Evolutionary conservation across 2,329 filamentous ascomycete species (phyloP).

Genomic region (Leptosphaerulina australis): DNA sequence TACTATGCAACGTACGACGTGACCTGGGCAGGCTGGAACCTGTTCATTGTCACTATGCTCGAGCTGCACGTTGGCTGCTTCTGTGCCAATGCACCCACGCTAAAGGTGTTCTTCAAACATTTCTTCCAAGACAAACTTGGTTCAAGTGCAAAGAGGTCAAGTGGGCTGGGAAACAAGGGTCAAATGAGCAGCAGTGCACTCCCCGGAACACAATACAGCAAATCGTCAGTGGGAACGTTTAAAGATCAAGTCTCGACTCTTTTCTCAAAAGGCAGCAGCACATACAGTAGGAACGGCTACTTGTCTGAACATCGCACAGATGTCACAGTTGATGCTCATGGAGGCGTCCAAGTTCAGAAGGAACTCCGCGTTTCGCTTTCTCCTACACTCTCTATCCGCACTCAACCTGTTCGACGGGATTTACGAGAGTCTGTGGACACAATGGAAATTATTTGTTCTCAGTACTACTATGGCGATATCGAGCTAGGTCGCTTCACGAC

Average conservation of each 20-base stretch:
- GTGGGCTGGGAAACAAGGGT: background rate
- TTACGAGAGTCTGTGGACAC: conserved; percentile 21
- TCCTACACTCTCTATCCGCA: conserved; percentile 1
- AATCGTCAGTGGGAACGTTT: conserved; percentile 7
- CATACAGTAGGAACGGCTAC: conserved; percentile 27
- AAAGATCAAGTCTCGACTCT: conserved; percentile 20
- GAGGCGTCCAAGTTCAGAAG: conserved; percentile 28
- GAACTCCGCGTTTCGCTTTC: conserved; percentile 23
- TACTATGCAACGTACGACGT: conserved; percentile 42
- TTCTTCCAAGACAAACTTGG: conserved; percentile 35
- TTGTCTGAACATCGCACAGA: conserved; percentile 30
- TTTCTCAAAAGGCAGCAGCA: conserved; percentile 11
- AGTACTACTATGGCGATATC: conserved; percentile 32
- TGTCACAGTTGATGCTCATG: conserved; percentile 29
- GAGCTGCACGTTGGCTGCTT: conserved; percentile 41
- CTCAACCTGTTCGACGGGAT: background rate
- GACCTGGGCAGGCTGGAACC: conserved; percentile 35
- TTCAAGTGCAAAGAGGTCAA: conserved; percentile 14
- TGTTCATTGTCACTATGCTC: conserved; percentile 29
- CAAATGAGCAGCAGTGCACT: background rate
- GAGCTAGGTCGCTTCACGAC: conserved; percentile 31
- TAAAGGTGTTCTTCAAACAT: conserved; percentile 44
- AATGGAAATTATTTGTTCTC: conserved; percentile 22
- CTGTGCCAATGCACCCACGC: conserved; percentile 40
- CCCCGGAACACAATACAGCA: conserved; percentile 11